Base-by-base conservation (phyloP, 202 grass and related monocot genomes). In the Musa balbisiana region DNA sequence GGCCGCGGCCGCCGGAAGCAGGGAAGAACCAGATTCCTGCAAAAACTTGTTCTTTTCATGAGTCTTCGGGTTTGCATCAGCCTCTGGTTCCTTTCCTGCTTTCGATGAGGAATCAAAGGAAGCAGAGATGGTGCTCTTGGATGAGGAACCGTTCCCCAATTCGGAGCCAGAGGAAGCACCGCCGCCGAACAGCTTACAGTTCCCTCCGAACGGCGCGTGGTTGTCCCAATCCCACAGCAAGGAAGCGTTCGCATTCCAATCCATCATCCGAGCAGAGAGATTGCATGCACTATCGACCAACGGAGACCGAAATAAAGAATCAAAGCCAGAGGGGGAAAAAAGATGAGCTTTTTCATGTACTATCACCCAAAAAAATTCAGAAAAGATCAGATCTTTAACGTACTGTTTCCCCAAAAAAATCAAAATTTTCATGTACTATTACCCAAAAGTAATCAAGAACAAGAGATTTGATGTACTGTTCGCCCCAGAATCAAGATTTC, bases 221-320 rank as follows among this genome's bases (percentile, higher is more conserved):
- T 77, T 65, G 49, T 77, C 75, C 75, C 62, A 77, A n/a, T 77
- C 75, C 75, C 75, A 77, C 9, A 77, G 12, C 21, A 62, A 65
- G n/a, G 43, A 65, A 25, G 75, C 49, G 56, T 77, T 66, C 11
- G 62, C 62, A 77, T 77, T 64, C 75, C 75, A 77, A n/a, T 77
- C 75, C 75, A 77, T 77, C 49, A 25, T 17, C 20, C 33, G 33
- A 43, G 33, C 33, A 43, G 33, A 73, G 8, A 43, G 33, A 73
- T 54, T 26, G 33, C 22, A 54, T 73, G 51, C 52, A 20, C 71
- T 73, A 73, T 55, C 22, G 5, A 13, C 24, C 22, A 73, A 26
- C 20, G 16, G 20, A 15, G 52, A 73, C 17, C 22, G 14, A 73
- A 49, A 43, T 43, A 43, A 43, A 43, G 33, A 5, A 43, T 43